A percentile compares a stretch with the other conserved stretches of the same genome.
These are phyloP conservation scores for Niebla homalea DNA, from an alignment of 495 filamentous ascomycete genomes.

Conservation along the genomic window DNA sequence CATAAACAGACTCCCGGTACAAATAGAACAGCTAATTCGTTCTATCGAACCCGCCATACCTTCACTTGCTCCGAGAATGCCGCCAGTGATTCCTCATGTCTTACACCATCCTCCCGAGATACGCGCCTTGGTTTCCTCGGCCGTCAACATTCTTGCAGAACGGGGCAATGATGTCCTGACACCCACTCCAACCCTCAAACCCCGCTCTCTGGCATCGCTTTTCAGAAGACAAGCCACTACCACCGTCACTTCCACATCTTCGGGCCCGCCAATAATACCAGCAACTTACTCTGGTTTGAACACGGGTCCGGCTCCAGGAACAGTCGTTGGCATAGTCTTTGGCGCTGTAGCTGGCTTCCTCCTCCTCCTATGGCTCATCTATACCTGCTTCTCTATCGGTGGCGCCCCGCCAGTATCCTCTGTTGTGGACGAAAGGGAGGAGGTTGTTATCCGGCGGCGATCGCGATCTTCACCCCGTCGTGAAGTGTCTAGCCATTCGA, in stretches of 20 bases:
- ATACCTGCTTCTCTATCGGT: conserved; percentile 45
- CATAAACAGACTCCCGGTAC: too few relatives aligned
- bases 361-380: conserved; percentile 62
- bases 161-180: conserved; percentile 2
- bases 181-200: conserved; percentile 1
- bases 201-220: conserved; percentile 11
- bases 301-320: conserved; percentile 49
- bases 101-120: conserved; percentile 9
- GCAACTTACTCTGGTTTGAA: conserved; percentile 51
- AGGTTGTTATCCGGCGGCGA: conserved; percentile 16
- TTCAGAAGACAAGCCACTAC: conserved; percentile 13
- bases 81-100: neutral
- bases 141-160: conserved; percentile 1
- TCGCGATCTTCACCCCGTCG: conserved; percentile 15
- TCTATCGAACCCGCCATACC: conserved; percentile 3
- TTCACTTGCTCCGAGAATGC: conserved; percentile 2
- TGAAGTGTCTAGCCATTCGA: conserved; percentile 5
- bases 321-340: conserved; percentile 72
- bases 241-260: neutral
- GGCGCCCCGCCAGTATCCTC: conserved; percentile 18
- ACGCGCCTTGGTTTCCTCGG: conserved; percentile 11
- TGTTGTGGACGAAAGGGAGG: conserved; percentile 20
- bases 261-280: conserved; percentile 39
- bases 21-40: neutral
- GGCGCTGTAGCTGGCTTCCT: conserved; percentile 75